phyloP scores from a whole-genome alignment of 169 alveolate genomes.

The Plasmodium gaboni region DNA sequence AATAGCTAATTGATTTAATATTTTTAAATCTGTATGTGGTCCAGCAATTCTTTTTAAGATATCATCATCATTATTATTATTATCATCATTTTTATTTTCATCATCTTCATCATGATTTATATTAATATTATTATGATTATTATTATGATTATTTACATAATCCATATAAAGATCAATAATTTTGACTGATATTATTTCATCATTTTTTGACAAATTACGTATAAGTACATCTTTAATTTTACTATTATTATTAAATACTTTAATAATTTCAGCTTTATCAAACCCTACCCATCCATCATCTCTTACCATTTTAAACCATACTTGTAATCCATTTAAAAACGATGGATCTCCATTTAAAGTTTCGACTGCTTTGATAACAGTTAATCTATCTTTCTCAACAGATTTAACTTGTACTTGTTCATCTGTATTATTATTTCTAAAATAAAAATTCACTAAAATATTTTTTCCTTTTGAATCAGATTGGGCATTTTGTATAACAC shows the following conservation, averaged over 20 bases:
- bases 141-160: constrained; percentile 31
- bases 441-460: constrained; percentile 50
- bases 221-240: constrained; percentile 56
- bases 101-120: constrained; percentile 61
- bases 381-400: constrained; percentile 67
- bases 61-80: constrained; percentile 53
- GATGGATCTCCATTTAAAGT: constrained; percentile 50
- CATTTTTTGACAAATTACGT: constrained; percentile 66
- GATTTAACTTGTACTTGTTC: constrained; percentile 73
- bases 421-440: constrained; percentile 45
- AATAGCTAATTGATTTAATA: constrained; percentile 87
- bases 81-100: constrained; percentile 33
- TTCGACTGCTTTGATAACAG: constrained; percentile 56
- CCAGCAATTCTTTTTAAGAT: constrained; percentile 79
- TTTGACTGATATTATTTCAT: constrained; percentile 75
- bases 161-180: constrained; percentile 75
- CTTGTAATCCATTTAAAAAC: constrained; percentile 61
- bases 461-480: constrained; percentile 62
- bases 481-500: constrained; percentile 73
- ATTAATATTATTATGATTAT: constrained; percentile 38
- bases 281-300: constrained; percentile 77
- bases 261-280: constrained; percentile 68
- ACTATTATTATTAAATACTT: constrained; percentile 53
- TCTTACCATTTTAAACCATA: constrained; percentile 69
- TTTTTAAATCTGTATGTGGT: constrained; percentile 86